Base-by-base conservation (phyloP, 2,329 filamentous ascomycete species). In the Talaromyces islandicus region DNA sequence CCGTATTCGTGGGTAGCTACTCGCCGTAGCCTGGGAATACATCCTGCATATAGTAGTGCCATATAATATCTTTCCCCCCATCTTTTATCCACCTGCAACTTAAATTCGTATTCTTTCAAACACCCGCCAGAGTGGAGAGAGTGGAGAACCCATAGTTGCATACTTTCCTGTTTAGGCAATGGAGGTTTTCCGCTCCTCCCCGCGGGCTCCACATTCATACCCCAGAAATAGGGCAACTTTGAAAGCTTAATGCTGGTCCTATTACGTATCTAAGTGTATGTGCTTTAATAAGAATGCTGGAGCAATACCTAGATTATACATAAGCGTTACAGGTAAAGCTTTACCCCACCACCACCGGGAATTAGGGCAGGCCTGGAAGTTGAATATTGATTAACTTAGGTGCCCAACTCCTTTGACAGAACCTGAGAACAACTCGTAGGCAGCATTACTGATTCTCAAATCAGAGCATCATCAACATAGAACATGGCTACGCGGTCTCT, bases 401-500 rank as follows among this genome's bases (percentile, higher is more conserved):
- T 11, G 11, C 10, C 9, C n/a, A 24, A 24, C 5, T 46, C 43
- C 21, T 11, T 12, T 24, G 21, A 24, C 9, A 24, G 10, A 1
- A 24, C 21, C n/a, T 12, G 41, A 32, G 11, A 10, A 32, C 11
- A 2, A 11, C 2, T 32, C 10, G 2, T 10, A 46, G 7, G 19
- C 3, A 7, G 41, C 54, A 58, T 41, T 53, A n/a, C 50, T 25
- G n/a, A 4, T 21, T 25, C 25, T 1, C 51, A 53, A n/a, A n/a
- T 7, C 17, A 38, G 25, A n/a, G 25, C 30, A 32, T n/a, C 7
- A 17, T 53, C 14, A 21, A 24, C n/a, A 24, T 11, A 24, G 21
- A 65, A 30, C 24, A 71, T 72, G 70, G 21, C 63, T 14, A 29
- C 54, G 27, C 63, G 64, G n/a, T 59, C 66, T 52, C 41, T 71